phyloP scores from a whole-genome alignment of 2,329 filamentous ascomycete genomes.

The Talaromyces sp. region DNA sequence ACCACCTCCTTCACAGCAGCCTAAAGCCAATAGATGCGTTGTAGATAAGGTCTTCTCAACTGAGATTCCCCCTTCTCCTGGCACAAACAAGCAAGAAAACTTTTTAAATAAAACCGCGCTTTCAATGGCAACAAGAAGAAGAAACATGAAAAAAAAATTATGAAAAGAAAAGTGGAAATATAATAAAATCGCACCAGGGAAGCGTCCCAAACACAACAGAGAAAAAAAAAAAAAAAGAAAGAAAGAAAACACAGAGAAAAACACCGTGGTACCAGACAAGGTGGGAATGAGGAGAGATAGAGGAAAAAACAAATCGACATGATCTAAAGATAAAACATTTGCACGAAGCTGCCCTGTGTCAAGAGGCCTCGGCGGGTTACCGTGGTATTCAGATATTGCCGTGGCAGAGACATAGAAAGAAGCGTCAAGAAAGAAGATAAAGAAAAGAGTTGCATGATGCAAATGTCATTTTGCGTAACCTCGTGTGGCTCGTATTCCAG shows the following conservation, averaged over 20 bases:
- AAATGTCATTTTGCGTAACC: conserved; percentile 13
- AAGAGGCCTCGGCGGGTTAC: not conserved
- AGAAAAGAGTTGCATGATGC: conserved; percentile 9
- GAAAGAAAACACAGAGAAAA: conserved; percentile 1
- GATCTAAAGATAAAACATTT: conserved; percentile 9
- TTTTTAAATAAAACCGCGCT: not conserved
- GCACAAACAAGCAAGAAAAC: not conserved
- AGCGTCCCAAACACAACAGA: conserved; percentile 1
- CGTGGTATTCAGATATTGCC: conserved; percentile 3
- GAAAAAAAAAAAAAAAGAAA: conserved; percentile 2
- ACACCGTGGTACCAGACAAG: conserved; percentile 10
- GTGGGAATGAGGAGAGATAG: conserved; percentile 6
- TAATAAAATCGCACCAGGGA: not conserved
- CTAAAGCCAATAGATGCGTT: conserved; percentile 3
- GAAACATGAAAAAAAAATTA: conserved; percentile 1
- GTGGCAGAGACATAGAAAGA: conserved; percentile 4
- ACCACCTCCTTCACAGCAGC: not conserved
- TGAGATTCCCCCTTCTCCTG: not conserved
- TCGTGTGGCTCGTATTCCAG: conserved; percentile 13
- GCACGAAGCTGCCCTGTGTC: conserved; percentile 9
- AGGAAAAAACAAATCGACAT: conserved; percentile 3
- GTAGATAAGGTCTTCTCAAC: not conserved
- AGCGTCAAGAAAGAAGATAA: not conserved
- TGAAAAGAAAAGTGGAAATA: not conserved
- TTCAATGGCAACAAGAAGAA: conserved; percentile 4